Base-by-base conservation (phyloP, 495 filamentous ascomycete species). In the Aspergillus funiculosus region DNA sequence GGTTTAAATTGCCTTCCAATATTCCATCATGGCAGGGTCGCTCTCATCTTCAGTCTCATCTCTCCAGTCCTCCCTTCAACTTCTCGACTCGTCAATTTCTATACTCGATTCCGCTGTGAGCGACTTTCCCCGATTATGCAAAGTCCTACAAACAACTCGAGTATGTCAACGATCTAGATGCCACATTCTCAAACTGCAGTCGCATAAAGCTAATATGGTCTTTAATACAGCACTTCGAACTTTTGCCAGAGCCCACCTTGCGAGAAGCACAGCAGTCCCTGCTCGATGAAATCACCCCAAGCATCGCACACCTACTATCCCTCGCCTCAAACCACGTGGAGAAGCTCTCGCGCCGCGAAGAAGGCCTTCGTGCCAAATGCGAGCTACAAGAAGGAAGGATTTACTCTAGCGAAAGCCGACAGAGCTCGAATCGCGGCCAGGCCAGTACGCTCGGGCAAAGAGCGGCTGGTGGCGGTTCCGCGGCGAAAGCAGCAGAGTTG, bases 211-310 rank as follows among this genome's bases (percentile, higher is more conserved):
- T n/a, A n/a, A n/a, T n/a, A n/a, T n/a, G n/a, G n/a, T n/a, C n/a
- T n/a, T n/a, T n/a, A 24, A n/a, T 35, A 30, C 51, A 87, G 82
- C 86, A 89, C 66, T 91, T 89, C 63, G 86, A 91, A 60, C 75
- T 89, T 26, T 78, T 87, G 26, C 78, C 86, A 18, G 79, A 84
- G 54, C 73, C 79, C 19, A 78, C 79, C 34, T 73, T 91, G 17
- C 71, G 72, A 45, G 62, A 79, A 53, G 86, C 86, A 0, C 86
- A 91, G 68, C 67, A 75, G 38, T 65, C 77, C 19, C 75, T 91
- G 17, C 74, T 81, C 19, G 78, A 81, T 48, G 83, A 87, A 59
- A 85, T 91, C 42, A 77, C 75, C 10, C 86, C 86, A 10, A 86
- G 86, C 63, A 81, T 91, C 50, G 67, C 73, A 15, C 73, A 72